Evolutionary conservation across 2,329 filamentous ascomycete genomes (phyloP), one percentile per base, ranked within the genome.

Genomic region (Chaetothyriales sp.): DNA sequence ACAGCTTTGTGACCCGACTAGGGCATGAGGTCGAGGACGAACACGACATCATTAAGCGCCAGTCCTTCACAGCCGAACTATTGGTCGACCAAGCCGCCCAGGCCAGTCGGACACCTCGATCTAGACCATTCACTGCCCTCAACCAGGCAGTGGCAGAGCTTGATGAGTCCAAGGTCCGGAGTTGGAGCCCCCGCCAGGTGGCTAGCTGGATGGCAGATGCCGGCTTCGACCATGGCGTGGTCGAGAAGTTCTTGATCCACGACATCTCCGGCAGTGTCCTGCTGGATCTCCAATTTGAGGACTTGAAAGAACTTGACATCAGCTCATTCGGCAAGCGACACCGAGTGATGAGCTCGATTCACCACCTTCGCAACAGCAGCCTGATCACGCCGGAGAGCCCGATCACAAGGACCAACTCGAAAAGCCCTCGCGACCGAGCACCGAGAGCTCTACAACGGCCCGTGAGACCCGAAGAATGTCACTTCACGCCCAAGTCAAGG

Each of bases 191-290:
- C 5, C 46, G 53, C 18, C 61, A 64, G 50, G 63, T 64, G 18
- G 63, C 62, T 50, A 80, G 85, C 62, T 92, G 86, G 78, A 92
- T 95, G 87, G 78, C 82, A 62, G 79, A 86, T 64, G 79, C 81
- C 44, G 87, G 86, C 59, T 81, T 94, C 63, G 89, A 95, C 64
- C 70, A 79, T 48, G 70, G 75, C 5, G 75, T 90, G 48, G 82
- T 92, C 9, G 82, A 93, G 61, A 86, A 84, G 59, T 95, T 98
- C 62, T 76, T 89, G 55, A 78, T 84, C 61, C 93, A 98, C 65
- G 90, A 98, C 63, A 95, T 98, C 65, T 87, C 83, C 22, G 90
- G 90, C 12, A 76, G 80, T 3, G 86, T 96, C 51, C 72, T 96
- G 18, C 80, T 94, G 49, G 88, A 90, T n/a, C 72, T 98, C 44